phyloP scores from a whole-genome alignment of 2,329 filamentous ascomycete species.

The Botrytis pseudocinerea region DNA sequence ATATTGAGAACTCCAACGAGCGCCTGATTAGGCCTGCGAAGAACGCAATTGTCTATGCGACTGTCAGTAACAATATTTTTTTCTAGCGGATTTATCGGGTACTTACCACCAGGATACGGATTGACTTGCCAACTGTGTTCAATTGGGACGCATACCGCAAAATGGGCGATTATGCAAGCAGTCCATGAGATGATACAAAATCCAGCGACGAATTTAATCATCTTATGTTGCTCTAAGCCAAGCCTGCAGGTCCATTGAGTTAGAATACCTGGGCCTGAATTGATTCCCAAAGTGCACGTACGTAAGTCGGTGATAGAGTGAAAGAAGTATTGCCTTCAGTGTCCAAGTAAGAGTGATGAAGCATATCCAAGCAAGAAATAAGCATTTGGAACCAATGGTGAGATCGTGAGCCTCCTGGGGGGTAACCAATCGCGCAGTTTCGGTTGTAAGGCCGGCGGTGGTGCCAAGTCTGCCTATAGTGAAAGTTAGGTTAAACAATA shows the following conservation, averaged over 20 bases:
- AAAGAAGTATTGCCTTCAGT: slow-evolving; percentile 8
- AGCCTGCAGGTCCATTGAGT: background rate
- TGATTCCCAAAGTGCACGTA: background rate
- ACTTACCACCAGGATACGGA: slow-evolving; percentile 8
- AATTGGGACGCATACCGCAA: background rate
- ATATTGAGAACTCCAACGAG: slow-evolving; percentile 14
- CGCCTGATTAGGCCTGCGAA: background rate
- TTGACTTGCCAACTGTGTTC: background rate
- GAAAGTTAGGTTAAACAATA: background rate
- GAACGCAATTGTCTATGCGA: background rate
- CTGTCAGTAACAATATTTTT: background rate
- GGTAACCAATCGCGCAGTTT: background rate
- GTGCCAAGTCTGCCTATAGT: background rate
- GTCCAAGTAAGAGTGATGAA: slow-evolving; percentile 8
- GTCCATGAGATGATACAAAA: background rate
- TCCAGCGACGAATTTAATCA: background rate
- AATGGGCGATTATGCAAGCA: background rate
- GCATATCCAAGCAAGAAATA: slow-evolving; percentile 9
- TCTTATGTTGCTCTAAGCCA: background rate
- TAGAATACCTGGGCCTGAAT: background rate
- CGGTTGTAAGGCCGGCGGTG: background rate
- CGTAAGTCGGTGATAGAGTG: slow-evolving; percentile 1
- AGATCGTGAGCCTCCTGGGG: background rate
- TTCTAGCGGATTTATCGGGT: no score
- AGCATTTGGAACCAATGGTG: background rate